phyloP scores from a whole-genome alignment of 306 rosid species.

The Cucumis cinereus region DNA sequence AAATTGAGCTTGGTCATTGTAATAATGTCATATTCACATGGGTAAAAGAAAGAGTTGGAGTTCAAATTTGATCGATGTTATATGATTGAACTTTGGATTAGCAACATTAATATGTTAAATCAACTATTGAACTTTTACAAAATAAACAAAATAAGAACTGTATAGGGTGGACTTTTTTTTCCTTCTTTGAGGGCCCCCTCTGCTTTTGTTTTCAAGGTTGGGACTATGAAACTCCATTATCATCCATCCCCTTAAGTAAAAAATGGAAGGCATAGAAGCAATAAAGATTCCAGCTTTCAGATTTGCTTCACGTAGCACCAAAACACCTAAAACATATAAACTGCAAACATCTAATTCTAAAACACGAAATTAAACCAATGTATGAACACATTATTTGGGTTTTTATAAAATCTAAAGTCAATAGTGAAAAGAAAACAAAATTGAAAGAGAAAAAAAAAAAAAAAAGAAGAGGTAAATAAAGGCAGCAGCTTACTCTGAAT shows the following conservation, averaged over 20 bases:
- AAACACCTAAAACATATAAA: conserved; percentile 6
- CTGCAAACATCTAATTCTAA: not conserved
- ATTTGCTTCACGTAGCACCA: conserved; percentile 8
- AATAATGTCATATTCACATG: too few relatives aligned
- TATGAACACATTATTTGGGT: not conserved
- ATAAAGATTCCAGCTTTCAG: not conserved
- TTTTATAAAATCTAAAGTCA: not conserved
- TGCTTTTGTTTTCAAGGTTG: not conserved
- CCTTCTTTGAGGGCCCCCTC: not conserved
- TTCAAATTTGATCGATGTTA: not conserved
- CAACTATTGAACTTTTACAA: not conserved
- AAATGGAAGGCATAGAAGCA: not conserved
- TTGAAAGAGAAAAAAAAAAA: too few relatives aligned
- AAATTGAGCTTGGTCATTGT: too few relatives aligned
- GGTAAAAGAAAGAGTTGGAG: not conserved
- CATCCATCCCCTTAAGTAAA: not conserved
- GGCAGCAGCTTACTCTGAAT: conserved; percentile 5
- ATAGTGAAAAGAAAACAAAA: too few relatives aligned
- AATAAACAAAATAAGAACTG: not conserved
- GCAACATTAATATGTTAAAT: not conserved
- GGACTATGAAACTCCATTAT: not conserved
- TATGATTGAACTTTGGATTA: not conserved
- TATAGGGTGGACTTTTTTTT: not conserved
- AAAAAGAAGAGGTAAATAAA: too few relatives aligned
- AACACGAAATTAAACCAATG: not conserved